These are phyloP conservation scores for Cicer pinnatifidum DNA, from an alignment of 306 rosid genomes.

Conservation along the genomic window DNA sequence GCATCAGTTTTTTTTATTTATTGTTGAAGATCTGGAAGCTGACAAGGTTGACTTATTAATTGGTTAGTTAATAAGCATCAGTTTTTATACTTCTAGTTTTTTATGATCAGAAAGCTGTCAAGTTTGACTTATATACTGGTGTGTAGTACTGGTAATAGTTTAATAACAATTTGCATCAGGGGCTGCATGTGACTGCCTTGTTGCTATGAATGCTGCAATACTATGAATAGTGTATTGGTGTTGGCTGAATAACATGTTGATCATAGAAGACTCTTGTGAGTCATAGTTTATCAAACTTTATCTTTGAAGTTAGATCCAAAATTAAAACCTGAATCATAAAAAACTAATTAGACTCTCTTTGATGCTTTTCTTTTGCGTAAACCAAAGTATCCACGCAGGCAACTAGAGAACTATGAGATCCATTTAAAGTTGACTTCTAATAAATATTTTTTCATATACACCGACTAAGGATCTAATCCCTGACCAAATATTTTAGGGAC, in stretches of 20 bases:
- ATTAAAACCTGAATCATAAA: background rate
- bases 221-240: background rate
- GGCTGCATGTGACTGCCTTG: conserved; percentile 21
- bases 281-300: conserved; percentile 19
- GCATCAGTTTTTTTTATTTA: background rate
- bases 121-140: background rate
- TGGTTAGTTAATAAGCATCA: background rate
- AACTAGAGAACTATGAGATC: background rate
- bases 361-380: background rate
- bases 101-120: background rate
- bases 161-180: conserved; percentile 26
- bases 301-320: background rate
- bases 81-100: background rate
- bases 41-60: conserved; percentile 13
- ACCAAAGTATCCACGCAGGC: background rate
- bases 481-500: background rate
- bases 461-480: background rate
- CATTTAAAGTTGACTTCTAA: background rate
- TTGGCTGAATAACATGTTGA: background rate
- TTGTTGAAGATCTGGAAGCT: conserved; percentile 14
- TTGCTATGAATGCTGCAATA: background rate
- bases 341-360: background rate
- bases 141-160: conserved; percentile 9
- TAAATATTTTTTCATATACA: background rate
- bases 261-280: conserved; percentile 16